A percentile compares a stretch with the other conserved stretches of the same genome.
Evolutionary conservation across 805 yeast genomes (phyloP).

Genomic region (Candida michaelii): DNA sequence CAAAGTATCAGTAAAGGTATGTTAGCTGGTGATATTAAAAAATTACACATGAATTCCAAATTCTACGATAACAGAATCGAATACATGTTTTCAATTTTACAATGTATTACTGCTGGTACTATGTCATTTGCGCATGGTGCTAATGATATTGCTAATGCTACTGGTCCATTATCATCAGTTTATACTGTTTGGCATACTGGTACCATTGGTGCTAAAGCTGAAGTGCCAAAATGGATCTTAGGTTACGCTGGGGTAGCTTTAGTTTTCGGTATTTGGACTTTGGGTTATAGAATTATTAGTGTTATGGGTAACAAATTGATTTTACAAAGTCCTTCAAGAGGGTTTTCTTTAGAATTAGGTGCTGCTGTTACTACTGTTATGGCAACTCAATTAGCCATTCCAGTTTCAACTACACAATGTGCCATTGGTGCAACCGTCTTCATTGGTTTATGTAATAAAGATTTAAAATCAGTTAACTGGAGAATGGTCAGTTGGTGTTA

Average conservation of each 20-base stretch:
- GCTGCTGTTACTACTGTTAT: conserved; percentile 74
- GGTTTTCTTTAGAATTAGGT: conserved; percentile 73
- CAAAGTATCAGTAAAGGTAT: conserved; percentile 42
- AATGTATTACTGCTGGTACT: conserved; percentile 71
- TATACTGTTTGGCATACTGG: conserved; percentile 61
- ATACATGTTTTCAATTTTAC: conserved; percentile 64
- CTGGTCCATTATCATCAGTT: conserved; percentile 71
- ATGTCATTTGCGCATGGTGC: conserved; percentile 86
- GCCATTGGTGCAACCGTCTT: conserved; percentile 78
- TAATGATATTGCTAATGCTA: conserved; percentile 75
- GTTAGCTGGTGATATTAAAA: conserved; percentile 47
- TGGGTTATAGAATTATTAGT: conserved; percentile 68
- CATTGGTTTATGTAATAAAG: conserved; percentile 72
- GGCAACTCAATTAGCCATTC: conserved; percentile 72
- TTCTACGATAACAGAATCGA: conserved; percentile 71
- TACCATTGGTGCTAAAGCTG: conserved; percentile 44
- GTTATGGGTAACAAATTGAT: conserved; percentile 73
- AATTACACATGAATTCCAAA: conserved; percentile 58
- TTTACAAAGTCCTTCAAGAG: conserved; percentile 75
- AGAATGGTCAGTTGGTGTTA: conserved; percentile 72
- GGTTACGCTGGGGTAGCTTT: conserved; percentile 66
- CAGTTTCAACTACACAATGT: conserved; percentile 76
- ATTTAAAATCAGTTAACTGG: conserved; percentile 68
- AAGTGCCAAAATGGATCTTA: conserved; percentile 71
- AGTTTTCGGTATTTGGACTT: conserved; percentile 69